A percentile compares a stretch with the other conserved stretches of the same genome.
These are phyloP conservation scores for Camellia granthamiana DNA, from an alignment of 148 eudicot species.

Conservation along the genomic window DNA sequence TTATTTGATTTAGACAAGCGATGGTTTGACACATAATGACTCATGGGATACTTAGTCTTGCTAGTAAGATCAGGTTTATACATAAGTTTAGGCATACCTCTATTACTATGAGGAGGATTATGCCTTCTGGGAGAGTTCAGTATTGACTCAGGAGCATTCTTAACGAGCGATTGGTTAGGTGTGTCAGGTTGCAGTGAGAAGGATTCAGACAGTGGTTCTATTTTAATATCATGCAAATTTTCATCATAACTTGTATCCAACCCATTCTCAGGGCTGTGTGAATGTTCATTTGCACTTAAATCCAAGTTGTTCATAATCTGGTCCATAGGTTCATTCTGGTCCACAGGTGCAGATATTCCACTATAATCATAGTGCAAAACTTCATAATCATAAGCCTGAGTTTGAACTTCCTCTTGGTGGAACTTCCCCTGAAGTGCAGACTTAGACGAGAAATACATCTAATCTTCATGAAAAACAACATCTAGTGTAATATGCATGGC, in stretches of 20 bases:
- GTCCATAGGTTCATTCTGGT: not conserved
- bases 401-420: not conserved
- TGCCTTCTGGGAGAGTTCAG: not conserved
- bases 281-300: too few relatives aligned
- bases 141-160: not conserved
- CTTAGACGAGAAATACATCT: too few relatives aligned
- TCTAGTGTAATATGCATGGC: too few relatives aligned
- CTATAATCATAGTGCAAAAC: not conserved
- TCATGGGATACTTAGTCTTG: not conserved
- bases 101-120: not conserved
- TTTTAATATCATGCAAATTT: not conserved
- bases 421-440: too few relatives aligned
- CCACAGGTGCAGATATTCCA: not conserved
- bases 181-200: not conserved
- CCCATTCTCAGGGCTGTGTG: not conserved
- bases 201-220: not conserved
- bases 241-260: not conserved
- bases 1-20: not conserved
- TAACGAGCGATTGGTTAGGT: not conserved
- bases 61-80: not conserved
- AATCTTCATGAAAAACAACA: too few relatives aligned
- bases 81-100: constrained; percentile 1
- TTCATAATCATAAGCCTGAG: not conserved
- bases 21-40: not conserved
- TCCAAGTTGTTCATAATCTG: too few relatives aligned